Evolutionary conservation across 73 alveolate species (phyloP).

Genomic region (Stentor roeselii): DNA sequence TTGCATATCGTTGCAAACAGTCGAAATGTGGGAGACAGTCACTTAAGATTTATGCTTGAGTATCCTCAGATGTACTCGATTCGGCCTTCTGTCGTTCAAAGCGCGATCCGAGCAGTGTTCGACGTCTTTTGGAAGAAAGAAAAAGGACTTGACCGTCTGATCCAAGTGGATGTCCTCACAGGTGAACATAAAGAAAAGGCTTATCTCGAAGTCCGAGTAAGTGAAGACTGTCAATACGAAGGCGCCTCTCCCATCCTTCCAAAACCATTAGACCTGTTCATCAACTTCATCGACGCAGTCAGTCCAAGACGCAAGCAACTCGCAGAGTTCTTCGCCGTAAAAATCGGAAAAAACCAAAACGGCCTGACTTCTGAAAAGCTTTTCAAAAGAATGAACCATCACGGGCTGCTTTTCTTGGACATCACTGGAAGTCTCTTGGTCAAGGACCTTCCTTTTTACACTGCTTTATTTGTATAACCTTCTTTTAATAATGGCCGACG

Average conservation of each 20-base stretch:
- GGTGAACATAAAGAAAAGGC: constrained; percentile 77
- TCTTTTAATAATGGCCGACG: no score
- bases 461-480: constrained; percentile 38
- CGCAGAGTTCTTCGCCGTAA: constrained; percentile 60
- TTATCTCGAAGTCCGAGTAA: constrained; percentile 64
- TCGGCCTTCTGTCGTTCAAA: constrained; percentile 50
- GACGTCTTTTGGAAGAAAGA: constrained; percentile 58
- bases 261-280: constrained; percentile 41
- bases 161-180: constrained; percentile 50
- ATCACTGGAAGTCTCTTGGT: constrained; percentile 64
- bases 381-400: constrained; percentile 61
- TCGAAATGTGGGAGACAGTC: constrained; percentile 68
- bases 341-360: constrained; percentile 35
- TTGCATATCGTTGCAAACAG: constrained; percentile 49
- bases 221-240: constrained; percentile 54
- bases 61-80: constrained; percentile 66
- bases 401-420: constrained; percentile 68
- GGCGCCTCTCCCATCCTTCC: constrained; percentile 56
- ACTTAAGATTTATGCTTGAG: constrained; percentile 46
- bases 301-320: constrained; percentile 46
- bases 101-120: constrained; percentile 47
- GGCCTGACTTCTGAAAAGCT: constrained; percentile 58
- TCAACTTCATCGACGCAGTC: constrained; percentile 75
- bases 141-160: constrained; percentile 32
- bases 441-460: constrained; percentile 71